These are phyloP conservation scores for Xylaria sp. DNA, from an alignment of 2,329 filamentous ascomycete genomes.

Conservation along the genomic window DNA sequence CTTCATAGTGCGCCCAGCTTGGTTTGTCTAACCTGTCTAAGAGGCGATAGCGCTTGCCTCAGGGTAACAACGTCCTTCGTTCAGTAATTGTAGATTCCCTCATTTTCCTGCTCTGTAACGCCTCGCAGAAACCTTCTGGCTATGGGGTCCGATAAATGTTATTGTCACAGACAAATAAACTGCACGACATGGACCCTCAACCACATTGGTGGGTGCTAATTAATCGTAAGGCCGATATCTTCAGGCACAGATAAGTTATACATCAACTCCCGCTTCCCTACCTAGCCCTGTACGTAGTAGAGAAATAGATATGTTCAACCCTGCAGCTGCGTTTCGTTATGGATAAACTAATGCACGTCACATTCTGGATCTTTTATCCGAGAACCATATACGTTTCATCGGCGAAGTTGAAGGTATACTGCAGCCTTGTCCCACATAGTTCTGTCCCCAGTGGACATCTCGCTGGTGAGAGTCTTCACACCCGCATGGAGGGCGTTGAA, in stretches of 20 bases:
- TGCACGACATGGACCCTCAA: conserved; percentile 6
- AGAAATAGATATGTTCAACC: conserved; percentile 18
- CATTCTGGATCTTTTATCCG: conserved; percentile 13
- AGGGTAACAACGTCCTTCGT: not conserved
- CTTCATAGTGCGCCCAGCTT: conserved; percentile 5
- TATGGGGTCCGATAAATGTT: conserved; percentile 5
- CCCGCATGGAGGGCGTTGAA: conserved; percentile 67
- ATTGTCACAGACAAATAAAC: conserved; percentile 5
- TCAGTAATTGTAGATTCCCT: not conserved
- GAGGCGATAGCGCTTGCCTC: not conserved
- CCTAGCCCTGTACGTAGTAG: conserved; percentile 5
- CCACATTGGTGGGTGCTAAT: not conserved
- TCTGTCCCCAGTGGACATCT: conserved; percentile 59
- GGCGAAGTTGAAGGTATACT: conserved; percentile 59
- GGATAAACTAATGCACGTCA: conserved; percentile 16
- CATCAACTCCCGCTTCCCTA: conserved; percentile 2
- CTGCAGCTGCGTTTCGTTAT: conserved; percentile 13
- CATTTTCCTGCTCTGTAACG: conserved; percentile 15
- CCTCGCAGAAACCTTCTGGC: conserved; percentile 11
- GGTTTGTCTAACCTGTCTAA: not conserved
- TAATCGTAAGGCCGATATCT: not conserved
- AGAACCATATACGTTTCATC: conserved; percentile 34
- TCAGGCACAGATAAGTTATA: conserved; percentile 8
- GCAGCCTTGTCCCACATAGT: conserved; percentile 65
- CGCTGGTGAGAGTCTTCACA: conserved; percentile 62